A percentile compares a stretch with the other conserved stretches of the same genome.
Evolutionary conservation across 2,329 filamentous ascomycete genomes (phyloP).

Genomic region (Fonsecaea monophora): DNA sequence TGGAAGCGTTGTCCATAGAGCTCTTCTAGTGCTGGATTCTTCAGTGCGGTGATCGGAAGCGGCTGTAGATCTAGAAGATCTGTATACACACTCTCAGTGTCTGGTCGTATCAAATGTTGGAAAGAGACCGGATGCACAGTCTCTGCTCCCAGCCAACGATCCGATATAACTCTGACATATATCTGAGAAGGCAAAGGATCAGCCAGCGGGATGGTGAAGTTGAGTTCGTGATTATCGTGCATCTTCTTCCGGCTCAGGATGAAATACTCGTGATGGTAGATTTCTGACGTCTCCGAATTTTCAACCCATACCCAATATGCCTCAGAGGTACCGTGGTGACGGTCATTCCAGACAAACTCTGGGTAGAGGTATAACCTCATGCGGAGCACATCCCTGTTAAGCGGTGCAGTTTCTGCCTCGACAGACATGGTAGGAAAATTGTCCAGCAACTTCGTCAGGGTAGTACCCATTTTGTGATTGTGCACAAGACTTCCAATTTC

Average conservation of each 20-base stretch:
- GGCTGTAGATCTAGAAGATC: slow-evolving; percentile 92
- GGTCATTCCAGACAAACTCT: slow-evolving; percentile 94
- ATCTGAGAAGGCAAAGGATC: slow-evolving; percentile 95
- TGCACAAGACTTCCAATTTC: slow-evolving; percentile 92
- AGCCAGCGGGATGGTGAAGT: slow-evolving; percentile 93
- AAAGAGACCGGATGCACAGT: slow-evolving; percentile 95
- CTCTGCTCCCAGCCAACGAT: slow-evolving; percentile 95
- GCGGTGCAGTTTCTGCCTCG: slow-evolving; percentile 90
- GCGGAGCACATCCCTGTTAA: slow-evolving; percentile 93
- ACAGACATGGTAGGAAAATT: slow-evolving; percentile 92
- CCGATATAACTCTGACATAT: slow-evolving; percentile 91
- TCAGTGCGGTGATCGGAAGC: slow-evolving; percentile 81
- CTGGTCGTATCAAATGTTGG: slow-evolving; percentile 94
- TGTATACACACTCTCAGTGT: slow-evolving; percentile 97
- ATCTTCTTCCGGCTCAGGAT: slow-evolving; percentile 89
- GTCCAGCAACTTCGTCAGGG: slow-evolving; percentile 78
- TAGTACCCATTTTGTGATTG: slow-evolving; percentile 84
- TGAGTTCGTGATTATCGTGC: slow-evolving; percentile 94
- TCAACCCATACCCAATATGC: slow-evolving; percentile 99
- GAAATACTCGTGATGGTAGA: slow-evolving; percentile 97
- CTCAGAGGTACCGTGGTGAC: slow-evolving; percentile 90
- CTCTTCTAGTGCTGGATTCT: slow-evolving; percentile 85
- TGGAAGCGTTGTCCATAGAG: slow-evolving; percentile 88
- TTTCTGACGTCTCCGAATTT: slow-evolving; percentile 95
- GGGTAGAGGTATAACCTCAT: slow-evolving; percentile 85